Evolutionary conservation across 805 yeast species (phyloP).

Genomic region (Clavispora phyllophila): DNA sequence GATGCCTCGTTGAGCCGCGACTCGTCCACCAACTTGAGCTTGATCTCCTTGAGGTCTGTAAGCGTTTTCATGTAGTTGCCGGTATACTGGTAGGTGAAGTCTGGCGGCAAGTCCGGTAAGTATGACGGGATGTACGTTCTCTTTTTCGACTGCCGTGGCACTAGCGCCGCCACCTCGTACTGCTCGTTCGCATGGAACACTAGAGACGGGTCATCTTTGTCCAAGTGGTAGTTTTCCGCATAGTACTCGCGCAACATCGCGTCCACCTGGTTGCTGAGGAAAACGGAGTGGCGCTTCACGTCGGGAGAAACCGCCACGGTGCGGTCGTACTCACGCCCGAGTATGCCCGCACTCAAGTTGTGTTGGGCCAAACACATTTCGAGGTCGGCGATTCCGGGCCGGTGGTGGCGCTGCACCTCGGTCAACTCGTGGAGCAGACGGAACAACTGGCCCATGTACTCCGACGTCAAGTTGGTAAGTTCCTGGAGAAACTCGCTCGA

Average conservation of each 20-base stretch:
- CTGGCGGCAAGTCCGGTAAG: constrained; percentile 90
- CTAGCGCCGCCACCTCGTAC: constrained; percentile 48
- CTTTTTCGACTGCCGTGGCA: constrained; percentile 42
- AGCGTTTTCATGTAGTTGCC: constrained; percentile 59
- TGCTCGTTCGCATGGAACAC: constrained; percentile 50
- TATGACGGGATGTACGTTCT: constrained; percentile 59
- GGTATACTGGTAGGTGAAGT: constrained; percentile 81
- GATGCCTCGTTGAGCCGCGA: constrained; percentile 79
- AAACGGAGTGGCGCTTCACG: constrained; percentile 3
- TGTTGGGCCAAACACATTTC: constrained; percentile 40
- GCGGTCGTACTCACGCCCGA: constrained; percentile 32
- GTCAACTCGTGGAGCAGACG: constrained; percentile 44
- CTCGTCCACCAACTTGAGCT: constrained; percentile 73
- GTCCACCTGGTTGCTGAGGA: constrained; percentile 6
- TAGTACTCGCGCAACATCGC: constrained; percentile 11
- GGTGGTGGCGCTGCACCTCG: constrained; percentile 55
- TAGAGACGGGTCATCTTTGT: constrained; percentile 38
- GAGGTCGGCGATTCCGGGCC: constrained; percentile 51
- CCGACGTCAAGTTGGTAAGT: constrained; percentile 23
- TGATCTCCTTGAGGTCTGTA: constrained; percentile 65
- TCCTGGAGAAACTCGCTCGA: constrained; percentile 27
- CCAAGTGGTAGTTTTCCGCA: constrained; percentile 18
- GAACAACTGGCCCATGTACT: constrained; percentile 33
- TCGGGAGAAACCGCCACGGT: constrained; percentile 3
- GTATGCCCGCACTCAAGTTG: constrained; percentile 32